phyloP scores from a whole-genome alignment of 441 rosid species.

The Erodium trifolium region DNA sequence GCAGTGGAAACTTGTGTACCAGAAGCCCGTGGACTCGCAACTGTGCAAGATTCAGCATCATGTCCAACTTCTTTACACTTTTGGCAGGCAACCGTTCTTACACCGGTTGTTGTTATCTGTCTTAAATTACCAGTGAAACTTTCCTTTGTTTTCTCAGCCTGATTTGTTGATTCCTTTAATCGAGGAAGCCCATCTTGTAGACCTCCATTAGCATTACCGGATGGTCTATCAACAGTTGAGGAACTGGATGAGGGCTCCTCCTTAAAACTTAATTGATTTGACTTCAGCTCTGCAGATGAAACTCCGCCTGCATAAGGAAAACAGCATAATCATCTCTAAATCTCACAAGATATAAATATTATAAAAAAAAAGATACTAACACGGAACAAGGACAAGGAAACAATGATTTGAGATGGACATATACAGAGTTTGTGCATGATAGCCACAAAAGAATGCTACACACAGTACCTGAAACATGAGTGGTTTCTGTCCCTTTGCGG shows the following conservation, averaged over 20 bases:
- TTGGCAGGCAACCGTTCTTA: slow-evolving; percentile 37
- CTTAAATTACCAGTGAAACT: slow-evolving; percentile 35
- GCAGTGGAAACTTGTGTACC: slow-evolving; percentile 39
- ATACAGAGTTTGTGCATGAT: slow-evolving; percentile 11
- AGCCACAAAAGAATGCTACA: slow-evolving; percentile 16
- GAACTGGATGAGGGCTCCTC: slow-evolving; percentile 60
- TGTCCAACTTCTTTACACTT: slow-evolving; percentile 58
- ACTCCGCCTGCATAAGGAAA: slow-evolving; percentile 39
- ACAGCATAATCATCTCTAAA: slow-evolving; percentile 19
- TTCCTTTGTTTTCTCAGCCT: slow-evolving; percentile 49
- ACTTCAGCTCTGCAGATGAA: slow-evolving; percentile 42
- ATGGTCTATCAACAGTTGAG: slow-evolving; percentile 45
- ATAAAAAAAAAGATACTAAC: background rate
- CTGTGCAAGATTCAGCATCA: slow-evolving; percentile 42
- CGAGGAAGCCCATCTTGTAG: slow-evolving; percentile 44
- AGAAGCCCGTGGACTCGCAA: slow-evolving; percentile 34
- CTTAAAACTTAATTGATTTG: slow-evolving; percentile 39
- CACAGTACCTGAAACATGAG: slow-evolving; percentile 46
- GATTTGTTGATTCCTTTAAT: slow-evolving; percentile 46
- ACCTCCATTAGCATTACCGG: slow-evolving; percentile 35
- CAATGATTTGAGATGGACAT: background rate
- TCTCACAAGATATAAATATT: slow-evolving; percentile 7
- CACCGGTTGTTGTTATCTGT: slow-evolving; percentile 31
- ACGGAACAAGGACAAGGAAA: slow-evolving; percentile 18
- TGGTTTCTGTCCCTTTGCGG: slow-evolving; percentile 44